phyloP scores from a whole-genome alignment of 169 alveolate species.

The Plasmodium knowlesi region DNA sequence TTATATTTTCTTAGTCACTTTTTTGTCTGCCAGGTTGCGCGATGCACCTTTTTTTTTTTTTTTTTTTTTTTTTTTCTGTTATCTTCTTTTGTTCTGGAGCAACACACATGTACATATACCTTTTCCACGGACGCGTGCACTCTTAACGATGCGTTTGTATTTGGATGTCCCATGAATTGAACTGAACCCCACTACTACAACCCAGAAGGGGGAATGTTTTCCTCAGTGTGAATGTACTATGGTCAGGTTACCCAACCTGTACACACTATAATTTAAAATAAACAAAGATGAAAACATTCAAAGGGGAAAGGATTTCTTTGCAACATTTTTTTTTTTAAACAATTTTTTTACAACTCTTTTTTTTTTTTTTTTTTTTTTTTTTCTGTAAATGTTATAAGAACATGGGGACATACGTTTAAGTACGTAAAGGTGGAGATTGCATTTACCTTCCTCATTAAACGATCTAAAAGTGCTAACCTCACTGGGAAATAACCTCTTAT shows the following conservation, averaged over 20 bases:
- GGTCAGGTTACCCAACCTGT: neutral
- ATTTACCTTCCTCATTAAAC: neutral
- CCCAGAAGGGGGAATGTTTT: neutral
- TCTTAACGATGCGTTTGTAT: neutral
- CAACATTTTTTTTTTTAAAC: neutral
- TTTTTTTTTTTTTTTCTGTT: no score
- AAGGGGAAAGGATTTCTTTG: neutral
- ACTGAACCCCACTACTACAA: neutral
- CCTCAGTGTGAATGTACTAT: neutral
- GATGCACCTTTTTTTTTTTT: neutral
- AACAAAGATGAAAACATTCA: neutral
- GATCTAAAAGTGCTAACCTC: neutral
- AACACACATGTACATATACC: neutral
- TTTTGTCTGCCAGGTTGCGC: neutral
- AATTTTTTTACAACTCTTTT: neutral
- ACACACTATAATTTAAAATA: neutral
- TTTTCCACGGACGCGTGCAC: neutral
- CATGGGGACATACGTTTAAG: neutral
- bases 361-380: neutral
- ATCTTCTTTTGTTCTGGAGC: neutral
- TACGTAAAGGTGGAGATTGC: neutral
- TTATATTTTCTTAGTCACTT: neutral
- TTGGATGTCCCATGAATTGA: neutral
- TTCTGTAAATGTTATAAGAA: neutral
- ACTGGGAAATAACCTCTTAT: neutral